Evolutionary conservation across 1,284 basidiomycete genomes (phyloP), one percentile per base, ranked within the genome.

Genomic region (Ceratobasidium sp.): DNA sequence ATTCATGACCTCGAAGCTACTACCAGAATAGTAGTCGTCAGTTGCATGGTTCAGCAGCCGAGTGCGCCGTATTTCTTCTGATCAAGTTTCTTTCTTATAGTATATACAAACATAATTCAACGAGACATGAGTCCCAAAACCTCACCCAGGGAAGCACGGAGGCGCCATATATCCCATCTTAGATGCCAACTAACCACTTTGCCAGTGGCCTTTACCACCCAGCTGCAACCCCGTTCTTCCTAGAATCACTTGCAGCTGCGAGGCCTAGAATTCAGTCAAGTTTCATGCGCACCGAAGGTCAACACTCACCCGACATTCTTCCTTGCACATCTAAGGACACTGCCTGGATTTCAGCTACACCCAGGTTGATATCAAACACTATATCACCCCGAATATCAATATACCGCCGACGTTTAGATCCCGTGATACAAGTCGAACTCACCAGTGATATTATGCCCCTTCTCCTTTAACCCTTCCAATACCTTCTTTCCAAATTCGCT

Each of bases 211-310:
- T 73, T 83, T 80, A 94, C 82, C 93, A 95, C 4, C 93, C 93
- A 63, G 92, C 89, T 11, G 93, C 92, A 69, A 94, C 88, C 22
- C 93, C 93, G 77, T 93, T 91, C 85, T 94, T 95, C 80, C 93
- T 88, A 15, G 91, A 93, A 81, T 95, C 93, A 79, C 92, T 93
- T 8, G 93, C 92, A 79, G 92, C 93, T 93, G 78, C 41, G 27
- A 76, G 31, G 48, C 57, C 36, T 31, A 51, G 51, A n/a, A 47
- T 74, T 33, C 66, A 62, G 71, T 75, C 27, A 64, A 53, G 11
- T 41, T 41, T 41, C 11, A 41, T 11, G 36, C 36, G 11, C 11
- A 41, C 11, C 17, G 19, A 53, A 36, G 9, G 36, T 41, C 11
- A 11, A 24, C 59, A 81, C 89, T 65, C 77, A 92, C 91, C 91